Evolutionary conservation across 164 flowering plant species (phyloP), one percentile per base, ranked within the genome.

Genomic region (Akebia trifoliata): DNA sequence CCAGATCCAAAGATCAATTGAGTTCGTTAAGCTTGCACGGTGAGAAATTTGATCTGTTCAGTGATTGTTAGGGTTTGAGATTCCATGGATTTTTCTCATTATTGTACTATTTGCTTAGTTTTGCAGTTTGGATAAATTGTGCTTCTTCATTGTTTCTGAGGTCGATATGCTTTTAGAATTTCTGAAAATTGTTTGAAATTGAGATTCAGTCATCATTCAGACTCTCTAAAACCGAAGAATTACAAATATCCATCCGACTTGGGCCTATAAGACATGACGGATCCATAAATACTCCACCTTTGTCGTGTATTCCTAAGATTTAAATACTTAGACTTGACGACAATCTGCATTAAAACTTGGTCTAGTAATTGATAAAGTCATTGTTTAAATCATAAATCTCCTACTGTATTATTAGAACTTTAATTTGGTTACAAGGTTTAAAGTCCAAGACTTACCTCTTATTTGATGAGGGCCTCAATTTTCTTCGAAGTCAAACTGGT

Each of bases 1-100:
- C 95, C 99, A 0, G 99, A 94, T 81, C 84, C 85, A 4, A 94
- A 94, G 74, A 81, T 83, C 43, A 86, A 60, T 55, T 82, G 75
- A 76, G 47, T 22, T 20, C 28, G 15, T 29, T 61, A 21, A 21
- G 12, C 17, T 14, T 34, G n/a, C 6, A 34, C 35, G 50, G 54
- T 45, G 38, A 50, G 45, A 5, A n/a, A n/a, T n/a, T n/a, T n/a
- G n/a, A n/a, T n/a, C n/a, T 25, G 9, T 11, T 55, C n/a, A 32
- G 42, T 32, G 48, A 22, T 28, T 56, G 24, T 39, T 28, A 12
- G 34, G 34, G 17, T n/a, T n/a, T n/a, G n/a, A n/a, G n/a, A n/a
- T n/a, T n/a, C n/a, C n/a, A n/a, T n/a, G n/a, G n/a, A n/a, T n/a
- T 25, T 48, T 48, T 37, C 40, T 37, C 1, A 37, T 37, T 37